A percentile compares a stretch with the other conserved stretches of the same genome.
These are phyloP conservation scores for Termitomyces sp. DNA, from an alignment of 1,284 basidiomycete genomes.

Conservation along the genomic window DNA sequence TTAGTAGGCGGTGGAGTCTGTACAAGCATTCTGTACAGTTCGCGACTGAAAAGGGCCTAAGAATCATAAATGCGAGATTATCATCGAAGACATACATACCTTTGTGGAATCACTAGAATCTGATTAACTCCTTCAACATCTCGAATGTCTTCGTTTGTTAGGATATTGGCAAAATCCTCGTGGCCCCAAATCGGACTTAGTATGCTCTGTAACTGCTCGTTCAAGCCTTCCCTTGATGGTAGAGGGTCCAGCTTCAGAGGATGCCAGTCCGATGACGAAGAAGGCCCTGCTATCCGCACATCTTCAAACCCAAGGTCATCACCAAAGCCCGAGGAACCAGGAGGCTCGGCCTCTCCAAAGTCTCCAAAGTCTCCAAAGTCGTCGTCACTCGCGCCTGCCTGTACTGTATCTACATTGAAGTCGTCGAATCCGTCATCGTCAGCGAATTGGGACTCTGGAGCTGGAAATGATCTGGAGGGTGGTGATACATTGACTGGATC, in stretches of 20 bases:
- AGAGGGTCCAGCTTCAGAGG: conserved; percentile 63
- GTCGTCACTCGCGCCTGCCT: conserved; percentile 48
- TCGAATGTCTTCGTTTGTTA: conserved; percentile 71
- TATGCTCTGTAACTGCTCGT: conserved; percentile 59
- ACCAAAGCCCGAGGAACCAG: conserved; percentile 32
- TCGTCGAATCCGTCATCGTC: conserved; percentile 38
- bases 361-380: conserved; percentile 87
- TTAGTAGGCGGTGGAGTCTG: conserved; percentile 63
- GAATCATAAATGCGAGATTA: conserved; percentile 9
- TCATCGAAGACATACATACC: conserved; percentile 40
- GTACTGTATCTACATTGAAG: conserved; percentile 48
- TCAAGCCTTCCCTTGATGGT: conserved; percentile 52
- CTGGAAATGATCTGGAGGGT: conserved; percentile 18
- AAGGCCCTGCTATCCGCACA: conserved; percentile 38
- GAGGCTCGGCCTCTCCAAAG: conserved; percentile 64
- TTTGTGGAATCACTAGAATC: conserved; percentile 67
- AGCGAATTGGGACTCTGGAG: conserved; percentile 31
- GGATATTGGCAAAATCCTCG: conserved; percentile 42
- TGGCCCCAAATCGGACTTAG: conserved; percentile 61
- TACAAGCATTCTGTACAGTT: conserved; percentile 65
- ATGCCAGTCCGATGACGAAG: conserved; percentile 46
- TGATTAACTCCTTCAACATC: conserved; percentile 78
- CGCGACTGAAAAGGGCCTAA: conserved; percentile 52
- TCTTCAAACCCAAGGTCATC: conserved; percentile 41
- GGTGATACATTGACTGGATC: conserved; percentile 31